These are phyloP conservation scores for Xylariaceae sp. DNA, from an alignment of 2,329 filamentous ascomycete genomes.

Conservation along the genomic window DNA sequence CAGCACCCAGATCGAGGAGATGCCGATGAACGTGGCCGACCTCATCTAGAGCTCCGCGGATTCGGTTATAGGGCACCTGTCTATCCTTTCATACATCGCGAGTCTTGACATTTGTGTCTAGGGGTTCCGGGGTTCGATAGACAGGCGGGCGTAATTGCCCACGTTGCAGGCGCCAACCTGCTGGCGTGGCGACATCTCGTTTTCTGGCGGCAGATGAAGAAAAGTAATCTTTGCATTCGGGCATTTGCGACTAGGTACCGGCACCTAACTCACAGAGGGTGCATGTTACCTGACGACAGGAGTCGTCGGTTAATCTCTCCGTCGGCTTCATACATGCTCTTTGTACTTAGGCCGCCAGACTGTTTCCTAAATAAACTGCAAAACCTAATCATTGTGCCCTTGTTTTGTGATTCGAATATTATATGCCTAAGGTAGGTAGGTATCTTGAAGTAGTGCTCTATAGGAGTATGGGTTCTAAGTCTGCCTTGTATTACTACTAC, in stretches of 20 bases:
- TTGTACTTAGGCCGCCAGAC: conserved; percentile 26
- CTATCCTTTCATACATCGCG: conserved; percentile 18
- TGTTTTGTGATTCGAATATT: background rate
- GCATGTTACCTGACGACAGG: conserved; percentile 8
- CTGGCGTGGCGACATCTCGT: conserved; percentile 12
- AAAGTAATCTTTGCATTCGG: conserved; percentile 3
- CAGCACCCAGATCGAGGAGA: conserved; percentile 99
- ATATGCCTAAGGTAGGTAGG: background rate
- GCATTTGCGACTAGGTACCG: background rate
- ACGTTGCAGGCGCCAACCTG: conserved; percentile 6
- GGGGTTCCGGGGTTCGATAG: conserved; percentile 22
- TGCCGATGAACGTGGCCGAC: conserved; percentile 90
- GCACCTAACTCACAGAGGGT: conserved; percentile 3
- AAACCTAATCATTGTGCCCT: background rate
- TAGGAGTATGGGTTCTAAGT: no score
- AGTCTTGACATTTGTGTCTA: conserved; percentile 17
- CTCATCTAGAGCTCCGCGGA: conserved; percentile 52
- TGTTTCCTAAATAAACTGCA: conserved; percentile 20
- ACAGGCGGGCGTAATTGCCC: conserved; percentile 11
- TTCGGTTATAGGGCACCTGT: conserved; percentile 12
- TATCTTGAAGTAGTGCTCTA: background rate
- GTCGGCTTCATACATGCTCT: conserved; percentile 19
- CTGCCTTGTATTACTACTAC: no score
- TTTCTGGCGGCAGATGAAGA: background rate
- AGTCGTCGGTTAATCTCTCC: conserved; percentile 12